A percentile compares a stretch with the other conserved stretches of the same genome.
Evolutionary conservation across 108 stramenopile genomes (phyloP).

Genomic region (Craspedostauros australis): DNA sequence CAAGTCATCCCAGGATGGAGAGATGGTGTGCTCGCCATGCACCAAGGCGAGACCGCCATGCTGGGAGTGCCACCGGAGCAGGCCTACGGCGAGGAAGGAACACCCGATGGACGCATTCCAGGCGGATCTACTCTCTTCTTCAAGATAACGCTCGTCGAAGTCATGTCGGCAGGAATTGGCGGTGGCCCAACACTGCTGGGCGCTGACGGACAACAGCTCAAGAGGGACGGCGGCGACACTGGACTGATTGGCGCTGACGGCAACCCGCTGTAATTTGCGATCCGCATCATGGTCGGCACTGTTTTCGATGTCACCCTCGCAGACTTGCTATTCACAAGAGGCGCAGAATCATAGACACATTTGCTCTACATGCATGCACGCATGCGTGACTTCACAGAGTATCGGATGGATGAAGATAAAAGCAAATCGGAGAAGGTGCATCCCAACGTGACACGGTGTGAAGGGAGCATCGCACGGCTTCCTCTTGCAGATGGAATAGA

Average conservation of each 20-base stretch:
- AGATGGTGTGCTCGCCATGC: slow-evolving; percentile 69
- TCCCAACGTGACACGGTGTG: no score
- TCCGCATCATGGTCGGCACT: no score
- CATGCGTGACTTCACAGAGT: no score
- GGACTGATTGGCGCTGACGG: slow-evolving; percentile 67
- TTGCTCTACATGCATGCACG: no score
- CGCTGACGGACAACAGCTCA: slow-evolving; percentile 51
- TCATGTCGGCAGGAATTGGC: slow-evolving; percentile 65
- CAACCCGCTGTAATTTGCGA: slow-evolving; percentile 51
- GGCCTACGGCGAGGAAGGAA: slow-evolving; percentile 71
- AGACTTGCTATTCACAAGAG: no score
- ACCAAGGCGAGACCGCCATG: slow-evolving; percentile 85
- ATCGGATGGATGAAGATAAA: no score
- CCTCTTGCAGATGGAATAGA: no score
- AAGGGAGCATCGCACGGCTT: no score
- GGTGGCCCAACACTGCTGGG: slow-evolving; percentile 62
- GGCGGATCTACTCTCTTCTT: slow-evolving; percentile 81
- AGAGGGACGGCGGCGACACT: slow-evolving; percentile 20
- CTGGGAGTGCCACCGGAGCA: slow-evolving; percentile 74
- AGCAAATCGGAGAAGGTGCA: no score
- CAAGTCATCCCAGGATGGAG: slow-evolving; percentile 75
- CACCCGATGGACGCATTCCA: slow-evolving; percentile 78
- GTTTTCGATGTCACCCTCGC: no score
- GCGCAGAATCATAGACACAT: no score
- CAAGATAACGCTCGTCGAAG: slow-evolving; percentile 79